Evolutionary conservation across 2,329 filamentous ascomycete genomes (phyloP).

Genomic region (Fusarium incarnatum): DNA sequence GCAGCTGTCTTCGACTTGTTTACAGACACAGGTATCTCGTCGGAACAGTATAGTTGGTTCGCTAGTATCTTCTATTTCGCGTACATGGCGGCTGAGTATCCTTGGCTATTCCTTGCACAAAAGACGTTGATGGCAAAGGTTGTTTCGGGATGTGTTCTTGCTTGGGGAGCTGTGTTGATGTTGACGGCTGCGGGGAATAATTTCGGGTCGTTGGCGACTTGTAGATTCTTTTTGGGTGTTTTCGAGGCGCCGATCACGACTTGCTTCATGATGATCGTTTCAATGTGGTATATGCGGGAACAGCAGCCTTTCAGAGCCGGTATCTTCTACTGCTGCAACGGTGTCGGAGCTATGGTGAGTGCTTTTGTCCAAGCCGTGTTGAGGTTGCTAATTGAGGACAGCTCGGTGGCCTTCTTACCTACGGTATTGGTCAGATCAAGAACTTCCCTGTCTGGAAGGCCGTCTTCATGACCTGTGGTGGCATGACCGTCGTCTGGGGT

Average conservation of each 20-base stretch:
- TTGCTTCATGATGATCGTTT: slow-evolving; percentile 62
- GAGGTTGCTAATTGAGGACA: neutral
- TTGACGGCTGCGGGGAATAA: slow-evolving; percentile 55
- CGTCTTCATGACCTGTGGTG: slow-evolving; percentile 64
- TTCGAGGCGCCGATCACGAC: slow-evolving; percentile 63
- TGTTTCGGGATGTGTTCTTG: slow-evolving; percentile 48
- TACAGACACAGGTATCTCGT: slow-evolving; percentile 58
- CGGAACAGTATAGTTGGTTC: slow-evolving; percentile 63
- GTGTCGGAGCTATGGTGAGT: slow-evolving; percentile 52
- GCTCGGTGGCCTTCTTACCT: slow-evolving; percentile 59
- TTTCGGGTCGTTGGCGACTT: slow-evolving; percentile 57
- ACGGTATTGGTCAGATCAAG: slow-evolving; percentile 63
- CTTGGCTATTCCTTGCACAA: slow-evolving; percentile 51
- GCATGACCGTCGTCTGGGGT: slow-evolving; percentile 60
- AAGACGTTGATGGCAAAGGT: slow-evolving; percentile 53
- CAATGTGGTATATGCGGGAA: slow-evolving; percentile 60
- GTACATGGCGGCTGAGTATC: slow-evolving; percentile 57
- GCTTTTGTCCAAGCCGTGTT: rapidly evolving
- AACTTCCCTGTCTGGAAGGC: slow-evolving; percentile 60
- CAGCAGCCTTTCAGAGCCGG: slow-evolving; percentile 61
- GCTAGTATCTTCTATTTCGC: slow-evolving; percentile 67
- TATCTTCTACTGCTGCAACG: slow-evolving; percentile 54
- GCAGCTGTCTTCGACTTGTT: slow-evolving; percentile 66
- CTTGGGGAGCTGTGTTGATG: slow-evolving; percentile 56
- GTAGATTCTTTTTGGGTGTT: slow-evolving; percentile 59